A percentile compares a stretch with the other conserved stretches of the same genome.
Evolutionary conservation across 139 green algal species (phyloP).

Genomic region (Tetraselmis striata): DNA sequence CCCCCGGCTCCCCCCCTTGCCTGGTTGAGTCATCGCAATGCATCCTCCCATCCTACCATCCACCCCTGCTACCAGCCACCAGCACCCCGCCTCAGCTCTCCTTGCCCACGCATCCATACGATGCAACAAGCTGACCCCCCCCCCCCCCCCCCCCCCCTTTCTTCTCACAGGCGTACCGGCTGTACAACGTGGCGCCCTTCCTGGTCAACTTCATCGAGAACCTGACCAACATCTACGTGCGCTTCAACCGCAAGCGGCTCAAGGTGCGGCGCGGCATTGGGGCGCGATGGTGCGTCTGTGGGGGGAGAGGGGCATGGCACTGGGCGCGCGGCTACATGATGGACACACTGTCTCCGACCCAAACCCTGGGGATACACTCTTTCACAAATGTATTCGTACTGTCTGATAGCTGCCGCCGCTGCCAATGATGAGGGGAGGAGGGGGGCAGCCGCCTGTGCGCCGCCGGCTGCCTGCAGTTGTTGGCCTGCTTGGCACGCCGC

Average conservation of each 20-base stretch:
- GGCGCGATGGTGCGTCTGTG: too few relatives aligned
- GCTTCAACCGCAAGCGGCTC: constrained; percentile 93
- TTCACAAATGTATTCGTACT: constrained; percentile 1
- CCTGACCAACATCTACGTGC: constrained; percentile 98
- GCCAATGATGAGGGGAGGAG: too few relatives aligned
- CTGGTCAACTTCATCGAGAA: constrained; percentile 93
- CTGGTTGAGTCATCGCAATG: too few relatives aligned
- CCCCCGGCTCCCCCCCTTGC: too few relatives aligned
- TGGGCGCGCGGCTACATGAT: background rate
- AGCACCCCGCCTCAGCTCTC: background rate
- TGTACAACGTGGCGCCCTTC: constrained; percentile 94
- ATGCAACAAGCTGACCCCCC: too few relatives aligned
- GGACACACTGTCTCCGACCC: background rate
- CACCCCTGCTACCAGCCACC: background rate
- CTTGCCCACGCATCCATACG: too few relatives aligned
- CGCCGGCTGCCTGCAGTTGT: too few relatives aligned
- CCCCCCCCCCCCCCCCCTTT: too few relatives aligned
- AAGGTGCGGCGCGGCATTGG: constrained; percentile 37
- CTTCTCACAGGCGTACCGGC: constrained; percentile 70
- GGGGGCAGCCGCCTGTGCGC: too few relatives aligned
- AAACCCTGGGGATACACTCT: background rate
- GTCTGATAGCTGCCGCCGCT: background rate
- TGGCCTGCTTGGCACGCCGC: too few relatives aligned
- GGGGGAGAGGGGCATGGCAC: too few relatives aligned
- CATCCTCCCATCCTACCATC: too few relatives aligned